phyloP scores from a whole-genome alignment of 441 rosid genomes.

The Arabidopsis lyrata region DNA sequence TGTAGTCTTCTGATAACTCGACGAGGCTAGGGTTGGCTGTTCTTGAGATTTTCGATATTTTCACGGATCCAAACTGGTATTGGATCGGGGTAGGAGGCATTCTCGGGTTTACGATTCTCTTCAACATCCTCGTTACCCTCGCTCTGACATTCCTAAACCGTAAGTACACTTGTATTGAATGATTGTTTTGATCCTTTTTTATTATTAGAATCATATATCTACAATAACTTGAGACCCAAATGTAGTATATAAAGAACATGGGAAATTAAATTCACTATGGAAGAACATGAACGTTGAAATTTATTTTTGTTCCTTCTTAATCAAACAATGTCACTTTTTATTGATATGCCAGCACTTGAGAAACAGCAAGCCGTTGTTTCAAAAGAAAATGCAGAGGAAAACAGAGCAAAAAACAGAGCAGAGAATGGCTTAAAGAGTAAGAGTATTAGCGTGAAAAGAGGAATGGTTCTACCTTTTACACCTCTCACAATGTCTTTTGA shows the following conservation, averaged over 20 bases:
- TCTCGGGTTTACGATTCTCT: conserved; percentile 64
- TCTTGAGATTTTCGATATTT: conserved; percentile 58
- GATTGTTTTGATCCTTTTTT: neutral
- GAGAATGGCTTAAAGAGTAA: conserved; percentile 45
- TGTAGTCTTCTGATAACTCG: conserved; percentile 62
- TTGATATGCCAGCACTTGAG: conserved; percentile 59
- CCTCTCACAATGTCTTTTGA: conserved; percentile 91
- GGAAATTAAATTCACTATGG: neutral
- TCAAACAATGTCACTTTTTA: conserved; percentile 9
- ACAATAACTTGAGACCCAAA: conserved; percentile 6
- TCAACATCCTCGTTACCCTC: conserved; percentile 74
- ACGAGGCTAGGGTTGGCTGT: conserved; percentile 71
- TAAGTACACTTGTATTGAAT: conserved; percentile 48
- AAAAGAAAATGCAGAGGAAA: conserved; percentile 59
- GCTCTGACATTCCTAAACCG: conserved; percentile 72
- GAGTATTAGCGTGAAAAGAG: conserved; percentile 57
- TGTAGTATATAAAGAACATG: neutral
- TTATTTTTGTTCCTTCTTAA: neutral
- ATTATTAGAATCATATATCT: neutral
- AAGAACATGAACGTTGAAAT: conserved; percentile 2
- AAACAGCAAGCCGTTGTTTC: conserved; percentile 73
- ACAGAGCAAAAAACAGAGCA: conserved; percentile 51
- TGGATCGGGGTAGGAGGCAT: conserved; percentile 83
- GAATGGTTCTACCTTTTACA: conserved; percentile 94
- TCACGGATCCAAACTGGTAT: conserved; percentile 64